These are phyloP conservation scores for Naegleria lovaniensis DNA, from an alignment of 208 protist species.

Conservation along the genomic window DNA sequence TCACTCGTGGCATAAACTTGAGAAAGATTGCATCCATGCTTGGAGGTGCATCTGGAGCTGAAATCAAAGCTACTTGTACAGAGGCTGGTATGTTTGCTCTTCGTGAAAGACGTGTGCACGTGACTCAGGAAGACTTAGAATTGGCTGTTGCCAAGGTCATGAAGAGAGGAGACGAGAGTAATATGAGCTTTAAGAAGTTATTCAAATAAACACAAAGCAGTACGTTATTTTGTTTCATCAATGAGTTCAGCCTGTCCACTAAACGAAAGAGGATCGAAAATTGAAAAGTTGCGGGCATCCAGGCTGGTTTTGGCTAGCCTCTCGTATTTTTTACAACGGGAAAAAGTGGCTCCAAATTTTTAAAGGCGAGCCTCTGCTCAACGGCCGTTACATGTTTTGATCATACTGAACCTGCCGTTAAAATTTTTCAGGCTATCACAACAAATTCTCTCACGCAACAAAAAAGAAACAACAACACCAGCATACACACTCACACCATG, in stretches of 20 bases:
- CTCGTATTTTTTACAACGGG: no score
- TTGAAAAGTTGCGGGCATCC: no score
- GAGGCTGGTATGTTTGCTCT: conserved; percentile 98
- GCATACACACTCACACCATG: not conserved
- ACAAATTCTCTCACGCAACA: no score
- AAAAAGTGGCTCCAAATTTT: no score
- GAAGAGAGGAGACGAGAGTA: conserved; percentile 94
- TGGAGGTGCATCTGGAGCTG: conserved; percentile 93
- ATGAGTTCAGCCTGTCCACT: not conserved
- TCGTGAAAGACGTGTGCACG: conserved; percentile 97
- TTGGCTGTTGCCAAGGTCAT: conserved; percentile 98
- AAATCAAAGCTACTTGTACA: conserved; percentile 92
- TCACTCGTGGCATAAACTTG: conserved; percentile 97
- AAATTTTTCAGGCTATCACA: no score
- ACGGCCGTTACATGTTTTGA: no score
- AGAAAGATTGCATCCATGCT: conserved; percentile 92
- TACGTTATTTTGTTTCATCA: not conserved
- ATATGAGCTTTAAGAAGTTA: conserved; percentile 94
- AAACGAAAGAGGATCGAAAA: no score
- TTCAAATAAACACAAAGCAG: conserved; percentile 66
- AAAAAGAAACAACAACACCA: not conserved
- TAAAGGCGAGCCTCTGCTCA: no score
- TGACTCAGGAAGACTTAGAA: conserved; percentile 99
- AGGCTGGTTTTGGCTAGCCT: no score
- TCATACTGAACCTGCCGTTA: not conserved